Evolutionary conservation across 148 eudicot genomes (phyloP), one percentile per base, ranked within the genome.

Genomic region (Arctostaphylos glauca): DNA sequence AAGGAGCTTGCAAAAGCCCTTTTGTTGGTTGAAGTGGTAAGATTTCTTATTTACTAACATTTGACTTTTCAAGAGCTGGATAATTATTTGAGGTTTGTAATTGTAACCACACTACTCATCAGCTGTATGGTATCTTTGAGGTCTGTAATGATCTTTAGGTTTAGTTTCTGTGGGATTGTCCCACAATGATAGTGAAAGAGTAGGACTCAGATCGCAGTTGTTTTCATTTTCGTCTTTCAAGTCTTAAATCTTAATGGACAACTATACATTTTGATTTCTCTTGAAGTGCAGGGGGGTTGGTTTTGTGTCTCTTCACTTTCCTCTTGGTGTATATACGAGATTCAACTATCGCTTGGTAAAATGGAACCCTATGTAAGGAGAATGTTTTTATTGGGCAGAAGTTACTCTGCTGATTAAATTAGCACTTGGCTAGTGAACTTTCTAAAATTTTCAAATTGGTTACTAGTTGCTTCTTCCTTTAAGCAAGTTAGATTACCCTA

Each of bases 51-150:
- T 52, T 13, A 13, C 7, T 52, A 3, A 7, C 54, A 52, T 31
- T 7, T 52, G 54, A 52, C 9, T 13, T 52, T 9, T 52, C 54
- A 8, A 52, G 54, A 52, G 54, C 12, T 52, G 54, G 12, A 52
- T 8, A 52, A 52, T 52, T 3, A 13, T 52, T 52, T 13, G 3
- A 13, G 38, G 38, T 1, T 0, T 31, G 1, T 31, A 31, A 31
- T 84, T 96, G 94, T 88, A 96, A 96, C 81, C 94, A 96, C 80
- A 96, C 99, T 53, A 96, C 99, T 83, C 99, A 96, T 84, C 99
- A 96, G 91, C 88, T 96, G 86, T 94, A 94, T 91, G 99, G 99
- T 64, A 93, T 94, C 78, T 96, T 93, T 89, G 99, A 96, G 98
- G 99, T 96, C 5, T 81, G 93, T 82, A 8, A 55, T 52, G 59